Evolutionary conservation across 768 basidiomycete genomes (phyloP).

Genomic region (Rhodotorula sphaerocarpa): DNA sequence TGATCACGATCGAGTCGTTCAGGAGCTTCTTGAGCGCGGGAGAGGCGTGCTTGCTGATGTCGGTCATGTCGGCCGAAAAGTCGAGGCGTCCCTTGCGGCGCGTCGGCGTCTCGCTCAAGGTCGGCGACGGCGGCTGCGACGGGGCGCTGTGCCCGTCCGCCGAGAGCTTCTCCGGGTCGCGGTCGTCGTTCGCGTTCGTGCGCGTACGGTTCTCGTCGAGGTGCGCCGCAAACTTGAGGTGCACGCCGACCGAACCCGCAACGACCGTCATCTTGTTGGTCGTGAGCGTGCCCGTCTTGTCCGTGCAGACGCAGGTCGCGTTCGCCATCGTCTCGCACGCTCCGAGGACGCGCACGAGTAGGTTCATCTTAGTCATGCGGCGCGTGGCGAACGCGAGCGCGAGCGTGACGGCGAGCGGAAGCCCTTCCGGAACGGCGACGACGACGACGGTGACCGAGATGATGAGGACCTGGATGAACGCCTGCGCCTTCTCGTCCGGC

Average conservation of each 20-base stretch:
- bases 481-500: slow-evolving; percentile 72
- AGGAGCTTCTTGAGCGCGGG: slow-evolving; percentile 58
- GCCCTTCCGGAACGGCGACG: slow-evolving; percentile 79
- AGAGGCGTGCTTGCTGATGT: slow-evolving; percentile 60
- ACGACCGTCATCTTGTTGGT: slow-evolving; percentile 94
- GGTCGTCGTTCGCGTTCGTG: slow-evolving; percentile 60
- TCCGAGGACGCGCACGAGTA: slow-evolving; percentile 88
- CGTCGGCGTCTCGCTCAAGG: slow-evolving; percentile 13
- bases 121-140: slow-evolving; percentile 17
- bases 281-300: slow-evolving; percentile 94
- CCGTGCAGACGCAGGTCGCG: slow-evolving; percentile 87
- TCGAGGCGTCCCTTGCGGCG: slow-evolving; percentile 48
- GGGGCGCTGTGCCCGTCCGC: slow-evolving; percentile 25
- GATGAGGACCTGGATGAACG: slow-evolving; percentile 86
- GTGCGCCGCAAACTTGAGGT: slow-evolving; percentile 81
- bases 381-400: slow-evolving; percentile 95
- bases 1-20: slow-evolving; percentile 78
- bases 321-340: slow-evolving; percentile 99
- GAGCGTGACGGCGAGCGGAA: slow-evolving; percentile 90
- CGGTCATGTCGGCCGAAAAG: slow-evolving; percentile 73
- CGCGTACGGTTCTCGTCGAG: slow-evolving; percentile 64
- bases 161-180: slow-evolving; percentile 28
- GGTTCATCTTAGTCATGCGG: slow-evolving; percentile 92
- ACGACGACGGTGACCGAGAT: slow-evolving; percentile 77
- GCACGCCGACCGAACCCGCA: slow-evolving; percentile 85